Evolutionary conservation across 164 flowering plant species (phyloP).

Genomic region (Cinnamomum chago): DNA sequence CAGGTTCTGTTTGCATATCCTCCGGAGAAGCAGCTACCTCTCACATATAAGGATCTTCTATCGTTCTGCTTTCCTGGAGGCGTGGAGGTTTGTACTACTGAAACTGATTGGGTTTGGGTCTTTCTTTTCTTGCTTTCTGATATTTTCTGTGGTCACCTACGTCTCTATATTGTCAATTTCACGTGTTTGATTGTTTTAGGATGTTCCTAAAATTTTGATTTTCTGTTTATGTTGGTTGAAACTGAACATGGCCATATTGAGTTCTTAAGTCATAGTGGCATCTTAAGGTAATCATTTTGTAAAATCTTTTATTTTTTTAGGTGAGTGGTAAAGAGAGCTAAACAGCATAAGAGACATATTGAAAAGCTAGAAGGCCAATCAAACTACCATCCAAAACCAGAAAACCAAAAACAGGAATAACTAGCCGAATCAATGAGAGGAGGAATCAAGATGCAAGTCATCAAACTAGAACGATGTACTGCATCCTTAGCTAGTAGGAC

Average conservation of each 20-base stretch:
- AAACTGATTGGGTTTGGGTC: not conserved
- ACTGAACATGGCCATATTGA: not conserved
- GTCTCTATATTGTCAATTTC: not conserved
- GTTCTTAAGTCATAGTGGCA: not conserved
- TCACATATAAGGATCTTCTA: conserved; percentile 86
- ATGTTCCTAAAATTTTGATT: not conserved
- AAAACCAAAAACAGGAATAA: no score
- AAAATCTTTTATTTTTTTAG: no score
- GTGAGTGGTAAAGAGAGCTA: no score
- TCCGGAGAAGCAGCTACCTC: conserved; percentile 87
- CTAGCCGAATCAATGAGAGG: no score
- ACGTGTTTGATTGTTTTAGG: not conserved
- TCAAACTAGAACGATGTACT: no score
- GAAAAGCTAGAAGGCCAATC: no score
- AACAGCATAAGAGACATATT: no score
- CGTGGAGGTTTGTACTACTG: conserved; percentile 53
- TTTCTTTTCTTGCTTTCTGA: not conserved
- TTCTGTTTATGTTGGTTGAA: not conserved
- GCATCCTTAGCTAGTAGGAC: no score
- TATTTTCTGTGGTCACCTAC: not conserved
- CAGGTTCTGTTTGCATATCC: conserved; percentile 97
- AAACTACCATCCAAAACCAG: no score
- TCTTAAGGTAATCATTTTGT: not conserved
- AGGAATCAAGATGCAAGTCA: no score
- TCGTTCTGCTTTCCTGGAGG: conserved; percentile 99